phyloP scores from a whole-genome alignment of 495 filamentous ascomycete genomes.

The Diplogelasinospora grovesii region DNA sequence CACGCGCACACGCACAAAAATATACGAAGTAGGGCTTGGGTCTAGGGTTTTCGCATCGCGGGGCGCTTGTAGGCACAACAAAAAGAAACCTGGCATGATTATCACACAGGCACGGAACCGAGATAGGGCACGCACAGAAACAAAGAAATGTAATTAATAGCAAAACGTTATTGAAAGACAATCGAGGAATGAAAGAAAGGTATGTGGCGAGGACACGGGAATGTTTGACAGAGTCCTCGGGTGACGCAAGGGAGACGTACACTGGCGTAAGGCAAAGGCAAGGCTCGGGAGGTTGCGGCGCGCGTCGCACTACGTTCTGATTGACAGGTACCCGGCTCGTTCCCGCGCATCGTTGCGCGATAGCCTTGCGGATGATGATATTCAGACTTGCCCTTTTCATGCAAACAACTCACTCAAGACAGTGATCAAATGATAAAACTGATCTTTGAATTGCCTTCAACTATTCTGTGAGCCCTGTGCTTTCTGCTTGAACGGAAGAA shows the following conservation, averaged over 20 bases:
- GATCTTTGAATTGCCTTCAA: slow-evolving; percentile 1
- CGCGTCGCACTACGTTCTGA: too few species aligned
- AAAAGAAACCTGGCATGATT: too few species aligned
- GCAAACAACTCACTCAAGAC: background rate
- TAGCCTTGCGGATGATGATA: too few species aligned
- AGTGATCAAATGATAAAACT: background rate
- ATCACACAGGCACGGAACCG: background rate
- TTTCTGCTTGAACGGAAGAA: slow-evolving; percentile 8
- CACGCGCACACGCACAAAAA: too few species aligned
- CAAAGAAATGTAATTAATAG: background rate
- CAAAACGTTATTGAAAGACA: background rate
- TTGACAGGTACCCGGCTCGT: too few species aligned
- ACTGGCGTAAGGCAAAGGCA: too few species aligned
- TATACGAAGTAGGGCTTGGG: background rate
- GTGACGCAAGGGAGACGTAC: too few species aligned
- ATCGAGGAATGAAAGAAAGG: background rate
- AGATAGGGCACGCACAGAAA: background rate
- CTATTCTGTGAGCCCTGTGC: slow-evolving; percentile 4
- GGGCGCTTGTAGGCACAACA: too few species aligned
- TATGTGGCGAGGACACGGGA: background rate
- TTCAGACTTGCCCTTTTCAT: too few species aligned
- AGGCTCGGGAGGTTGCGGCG: too few species aligned
- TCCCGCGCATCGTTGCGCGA: too few species aligned
- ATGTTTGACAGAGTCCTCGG: background rate
- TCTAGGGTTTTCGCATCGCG: background rate